A percentile compares a stretch with the other conserved stretches of the same genome.
phyloP scores from a whole-genome alignment of 257 asterid genomes.

The Gentiana straminea region DNA sequence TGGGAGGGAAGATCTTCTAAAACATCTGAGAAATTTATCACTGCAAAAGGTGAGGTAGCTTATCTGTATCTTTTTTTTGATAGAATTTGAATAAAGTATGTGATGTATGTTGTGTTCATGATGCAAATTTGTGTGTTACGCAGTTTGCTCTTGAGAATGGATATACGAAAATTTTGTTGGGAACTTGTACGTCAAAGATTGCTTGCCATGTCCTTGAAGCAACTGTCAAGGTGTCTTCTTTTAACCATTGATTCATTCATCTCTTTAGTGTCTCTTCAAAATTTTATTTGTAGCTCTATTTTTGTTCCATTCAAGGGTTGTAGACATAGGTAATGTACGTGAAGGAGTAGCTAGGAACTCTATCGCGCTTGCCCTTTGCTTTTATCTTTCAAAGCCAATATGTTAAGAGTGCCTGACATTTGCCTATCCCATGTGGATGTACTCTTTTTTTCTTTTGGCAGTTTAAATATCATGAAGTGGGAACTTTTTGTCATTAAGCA shows the following conservation, averaged over 20 bases:
- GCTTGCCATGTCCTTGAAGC: constrained; percentile 95
- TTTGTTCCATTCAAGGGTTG: too few relatives aligned
- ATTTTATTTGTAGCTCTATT: too few relatives aligned
- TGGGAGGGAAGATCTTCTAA: constrained; percentile 66
- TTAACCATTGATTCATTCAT: not conserved
- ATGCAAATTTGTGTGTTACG: constrained; percentile 8
- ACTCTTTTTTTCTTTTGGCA: too few relatives aligned
- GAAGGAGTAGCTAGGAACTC: not conserved
- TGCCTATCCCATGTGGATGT: too few relatives aligned
- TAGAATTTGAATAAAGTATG: too few relatives aligned
- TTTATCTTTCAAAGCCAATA: too few relatives aligned
- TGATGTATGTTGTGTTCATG: too few relatives aligned
- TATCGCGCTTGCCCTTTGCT: not conserved
- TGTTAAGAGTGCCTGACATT: not conserved
- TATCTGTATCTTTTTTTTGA: too few relatives aligned
- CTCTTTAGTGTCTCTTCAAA: too few relatives aligned
- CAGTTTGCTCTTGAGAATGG: constrained; percentile 79
- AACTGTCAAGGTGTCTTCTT: constrained; percentile 64
- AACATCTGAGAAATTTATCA: constrained; percentile 38
- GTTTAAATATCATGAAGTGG: too few relatives aligned
- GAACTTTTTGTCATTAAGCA: too few relatives aligned
- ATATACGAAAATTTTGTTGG: constrained; percentile 65
- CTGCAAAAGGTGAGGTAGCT: too few relatives aligned
- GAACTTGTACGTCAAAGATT: constrained; percentile 68
- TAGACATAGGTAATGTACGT: not conserved